Conservation (phyloP, 2,329 filamentous ascomycete genomes). For the Alternaria tenuissima region DNA sequence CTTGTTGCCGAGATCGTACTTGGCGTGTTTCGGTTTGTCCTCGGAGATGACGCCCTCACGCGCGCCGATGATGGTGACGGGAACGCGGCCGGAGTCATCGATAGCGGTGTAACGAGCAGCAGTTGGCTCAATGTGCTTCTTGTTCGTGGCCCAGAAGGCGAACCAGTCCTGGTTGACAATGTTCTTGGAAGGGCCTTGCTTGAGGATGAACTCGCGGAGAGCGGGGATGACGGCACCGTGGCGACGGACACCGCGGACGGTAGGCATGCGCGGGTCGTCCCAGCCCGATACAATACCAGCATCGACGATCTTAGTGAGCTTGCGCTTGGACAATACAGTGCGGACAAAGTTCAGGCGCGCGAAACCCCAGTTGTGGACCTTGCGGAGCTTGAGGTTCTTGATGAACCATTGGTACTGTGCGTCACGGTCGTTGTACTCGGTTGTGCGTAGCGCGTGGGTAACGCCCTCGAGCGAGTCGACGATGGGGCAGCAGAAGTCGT, state of each 20-base stretch:
- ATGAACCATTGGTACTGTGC: slow-evolving; percentile 89
- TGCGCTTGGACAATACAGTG: slow-evolving; percentile 85
- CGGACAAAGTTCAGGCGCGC: slow-evolving; percentile 83
- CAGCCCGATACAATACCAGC: slow-evolving; percentile 79
- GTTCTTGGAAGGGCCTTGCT: slow-evolving; percentile 84
- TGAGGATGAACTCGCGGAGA: slow-evolving; percentile 82
- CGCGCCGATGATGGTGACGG: slow-evolving; percentile 72
- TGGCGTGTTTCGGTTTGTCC: slow-evolving; percentile 86
- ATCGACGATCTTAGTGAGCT: slow-evolving; percentile 84
- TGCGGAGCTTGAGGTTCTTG: slow-evolving; percentile 74
- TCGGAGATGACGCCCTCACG: slow-evolving; percentile 65
- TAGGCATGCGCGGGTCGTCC: slow-evolving; percentile 89
- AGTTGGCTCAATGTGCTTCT: slow-evolving; percentile 61
- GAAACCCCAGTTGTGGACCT: slow-evolving; percentile 87
- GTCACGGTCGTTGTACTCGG: slow-evolving; percentile 88
- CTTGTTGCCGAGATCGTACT: slow-evolving; percentile 89
- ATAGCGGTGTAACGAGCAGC: slow-evolving; percentile 64
- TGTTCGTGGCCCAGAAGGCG: slow-evolving; percentile 64
- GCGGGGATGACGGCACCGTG: slow-evolving; percentile 82
- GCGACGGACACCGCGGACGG: slow-evolving; percentile 78
- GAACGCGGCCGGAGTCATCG: slow-evolving; percentile 73
- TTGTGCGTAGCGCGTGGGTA: slow-evolving; percentile 82
- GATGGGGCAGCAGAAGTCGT: slow-evolving; percentile 85
- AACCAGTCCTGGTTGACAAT: slow-evolving; percentile 87
- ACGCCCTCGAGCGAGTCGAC: slow-evolving; percentile 83